Percentiles rank a stretch among this genome's conserved stretches.
Evolutionary conservation across 2,329 filamentous ascomycete species (phyloP).

Genomic region (Epichloe scottii): DNA sequence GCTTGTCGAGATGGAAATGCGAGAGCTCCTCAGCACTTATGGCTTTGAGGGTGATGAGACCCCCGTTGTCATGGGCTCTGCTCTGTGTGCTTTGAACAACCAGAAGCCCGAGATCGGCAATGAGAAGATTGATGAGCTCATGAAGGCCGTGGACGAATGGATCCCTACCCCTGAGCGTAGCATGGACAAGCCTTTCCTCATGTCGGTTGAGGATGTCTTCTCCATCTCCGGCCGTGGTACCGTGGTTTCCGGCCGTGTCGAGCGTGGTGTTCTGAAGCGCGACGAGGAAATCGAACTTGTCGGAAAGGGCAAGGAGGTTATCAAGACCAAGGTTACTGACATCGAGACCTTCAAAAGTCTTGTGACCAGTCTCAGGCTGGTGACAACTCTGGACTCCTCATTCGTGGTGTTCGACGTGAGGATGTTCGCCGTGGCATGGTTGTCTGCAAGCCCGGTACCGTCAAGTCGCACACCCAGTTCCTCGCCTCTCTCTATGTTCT

Average conservation of each 20-base stretch:
- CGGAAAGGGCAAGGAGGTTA: slow-evolving; percentile 65
- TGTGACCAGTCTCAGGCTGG: slow-evolving; percentile 93
- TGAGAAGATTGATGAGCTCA: slow-evolving; percentile 80
- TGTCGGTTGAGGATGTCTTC: slow-evolving; percentile 93
- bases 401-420: slow-evolving; percentile 92
- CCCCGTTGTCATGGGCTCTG: slow-evolving; percentile 92
- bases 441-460: slow-evolving; percentile 66
- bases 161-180: slow-evolving; percentile 92
- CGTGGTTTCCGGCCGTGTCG: slow-evolving; percentile 91
- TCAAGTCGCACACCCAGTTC: slow-evolving; percentile 85
- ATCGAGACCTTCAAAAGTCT: slow-evolving; percentile 99
- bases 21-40: slow-evolving; percentile 83
- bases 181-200: slow-evolving; percentile 96
- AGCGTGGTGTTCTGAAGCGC: slow-evolving; percentile 88
- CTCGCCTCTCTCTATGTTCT: slow-evolving; percentile 93
- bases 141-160: slow-evolving; percentile 84
- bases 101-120: slow-evolving; percentile 78
- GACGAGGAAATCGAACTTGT: slow-evolving; percentile 91
- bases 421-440: slow-evolving; percentile 95
- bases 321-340: slow-evolving; percentile 99
- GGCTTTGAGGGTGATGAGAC: slow-evolving; percentile 98
- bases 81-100: slow-evolving; percentile 83
- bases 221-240: slow-evolving; percentile 89
- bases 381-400: slow-evolving; percentile 94
- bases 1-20: slow-evolving; percentile 99